Percentiles rank a stretch among this genome's conserved stretches.
Evolutionary conservation across 345 rosid genomes (phyloP).

Genomic region (Cardamine chenopodiifolia): DNA sequence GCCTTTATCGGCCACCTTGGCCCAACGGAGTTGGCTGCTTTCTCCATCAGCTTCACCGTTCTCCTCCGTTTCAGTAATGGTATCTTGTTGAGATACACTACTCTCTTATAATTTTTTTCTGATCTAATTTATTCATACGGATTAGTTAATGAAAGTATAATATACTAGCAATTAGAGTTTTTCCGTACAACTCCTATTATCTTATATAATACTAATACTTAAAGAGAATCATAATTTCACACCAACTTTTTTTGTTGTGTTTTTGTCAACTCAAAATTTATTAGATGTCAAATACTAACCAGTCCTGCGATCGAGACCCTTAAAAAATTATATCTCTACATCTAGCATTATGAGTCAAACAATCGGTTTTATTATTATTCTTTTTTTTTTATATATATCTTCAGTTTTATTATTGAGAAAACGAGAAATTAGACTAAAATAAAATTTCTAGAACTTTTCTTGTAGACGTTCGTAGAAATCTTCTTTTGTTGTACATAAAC

Average conservation of each 20-base stretch:
- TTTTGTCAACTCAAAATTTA: not conserved
- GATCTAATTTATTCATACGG: not conserved
- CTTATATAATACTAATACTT: not conserved
- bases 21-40: constrained; percentile 66
- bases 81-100: constrained; percentile 48
- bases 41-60: constrained; percentile 62
- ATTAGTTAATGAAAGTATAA: not conserved
- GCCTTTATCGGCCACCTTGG: constrained; percentile 78
- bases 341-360: not conserved
- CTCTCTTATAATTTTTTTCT: not conserved
- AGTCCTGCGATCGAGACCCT: too few species aligned
- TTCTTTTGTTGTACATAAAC: too few species aligned
- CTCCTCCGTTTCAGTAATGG: constrained; percentile 71
- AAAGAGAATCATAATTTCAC: not conserved
- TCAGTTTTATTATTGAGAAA: too few species aligned
- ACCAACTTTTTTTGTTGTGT: not conserved
- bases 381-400: too few species aligned
- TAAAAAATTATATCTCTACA: too few species aligned
- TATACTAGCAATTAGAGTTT: not conserved
- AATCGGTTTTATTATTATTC: too few species aligned
- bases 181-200: not conserved
- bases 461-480: too few species aligned
- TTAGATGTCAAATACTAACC: too few species aligned
- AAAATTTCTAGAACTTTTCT: too few species aligned
- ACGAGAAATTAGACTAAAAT: too few species aligned